A percentile compares a stretch with the other conserved stretches of the same genome.
These are phyloP conservation scores for Kurtzmaniella natalensis DNA, from an alignment of 1,139 yeast species.

Conservation along the genomic window DNA sequence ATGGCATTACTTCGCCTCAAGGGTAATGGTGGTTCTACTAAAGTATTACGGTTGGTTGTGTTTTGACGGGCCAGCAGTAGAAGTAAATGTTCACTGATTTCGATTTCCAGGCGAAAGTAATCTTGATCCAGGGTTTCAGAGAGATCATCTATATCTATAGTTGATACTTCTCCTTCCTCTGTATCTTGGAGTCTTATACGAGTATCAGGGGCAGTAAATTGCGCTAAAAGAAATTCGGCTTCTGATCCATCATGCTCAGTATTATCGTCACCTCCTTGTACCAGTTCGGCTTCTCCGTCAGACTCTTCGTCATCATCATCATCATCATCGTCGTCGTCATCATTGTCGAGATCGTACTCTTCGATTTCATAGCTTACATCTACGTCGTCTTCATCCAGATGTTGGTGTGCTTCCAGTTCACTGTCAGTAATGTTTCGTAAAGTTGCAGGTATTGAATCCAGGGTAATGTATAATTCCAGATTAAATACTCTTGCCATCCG, in stretches of 20 bases:
- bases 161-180: conserved; percentile 1
- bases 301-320: conserved; percentile 9
- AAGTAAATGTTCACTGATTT: conserved; percentile 21
- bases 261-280: no score
- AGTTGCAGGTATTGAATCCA: conserved; percentile 5
- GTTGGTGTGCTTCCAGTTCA: conserved; percentile 9
- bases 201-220: conserved; percentile 1
- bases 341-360: conserved; percentile 10
- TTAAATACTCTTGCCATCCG: conserved; percentile 2
- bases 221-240: conserved; percentile 4
- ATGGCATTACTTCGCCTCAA: conserved; percentile 7
- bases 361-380: conserved; percentile 8
- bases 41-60: conserved; percentile 16
- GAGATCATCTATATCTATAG: conserved; percentile 2
- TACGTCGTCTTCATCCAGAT: conserved; percentile 6
- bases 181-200: background rate
- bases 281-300: conserved; percentile 5
- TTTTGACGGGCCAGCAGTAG: conserved; percentile 28
- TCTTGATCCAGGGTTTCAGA: conserved; percentile 9
- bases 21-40: conserved; percentile 12
- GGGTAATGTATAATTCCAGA: conserved; percentile 4
- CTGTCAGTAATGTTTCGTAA: conserved; percentile 7
- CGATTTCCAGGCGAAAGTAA: conserved; percentile 13
- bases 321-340: conserved; percentile 8
- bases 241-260: conserved; percentile 5